These are phyloP conservation scores for Solanum neorickii DNA, from an alignment of 257 asterid genomes.

Conservation along the genomic window DNA sequence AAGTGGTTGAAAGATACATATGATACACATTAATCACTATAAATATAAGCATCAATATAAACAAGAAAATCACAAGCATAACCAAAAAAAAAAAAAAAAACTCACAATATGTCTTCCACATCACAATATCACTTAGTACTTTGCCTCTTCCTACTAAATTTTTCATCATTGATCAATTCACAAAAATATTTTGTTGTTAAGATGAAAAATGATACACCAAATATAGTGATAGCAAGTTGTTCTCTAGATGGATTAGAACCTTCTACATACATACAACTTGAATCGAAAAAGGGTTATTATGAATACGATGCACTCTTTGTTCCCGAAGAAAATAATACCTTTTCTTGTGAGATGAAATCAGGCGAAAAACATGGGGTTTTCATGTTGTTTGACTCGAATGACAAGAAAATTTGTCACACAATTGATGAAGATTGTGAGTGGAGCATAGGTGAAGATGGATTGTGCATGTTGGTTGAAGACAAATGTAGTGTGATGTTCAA, in stretches of 20 bases:
- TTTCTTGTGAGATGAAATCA: neutral
- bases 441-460: neutral
- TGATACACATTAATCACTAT: neutral
- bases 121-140: neutral
- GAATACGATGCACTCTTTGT: too few species aligned
- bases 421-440: neutral
- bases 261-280: too few species aligned
- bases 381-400: neutral
- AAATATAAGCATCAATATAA: neutral
- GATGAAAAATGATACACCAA: neutral
- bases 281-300: too few species aligned
- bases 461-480: neutral
- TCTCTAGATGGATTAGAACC: neutral
- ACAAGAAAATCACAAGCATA: neutral
- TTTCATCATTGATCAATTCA: neutral
- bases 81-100: neutral
- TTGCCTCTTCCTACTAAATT: neutral
- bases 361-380: neutral
- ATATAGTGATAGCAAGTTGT: neutral
- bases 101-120: neutral
- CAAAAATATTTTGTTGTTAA: neutral
- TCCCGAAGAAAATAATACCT: too few species aligned
- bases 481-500: neutral
- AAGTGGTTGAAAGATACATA: too few species aligned
- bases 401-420: neutral